Evolutionary conservation across 352 stramenopile genomes (phyloP).

Genomic region (Phytophthora chlamydospora): DNA sequence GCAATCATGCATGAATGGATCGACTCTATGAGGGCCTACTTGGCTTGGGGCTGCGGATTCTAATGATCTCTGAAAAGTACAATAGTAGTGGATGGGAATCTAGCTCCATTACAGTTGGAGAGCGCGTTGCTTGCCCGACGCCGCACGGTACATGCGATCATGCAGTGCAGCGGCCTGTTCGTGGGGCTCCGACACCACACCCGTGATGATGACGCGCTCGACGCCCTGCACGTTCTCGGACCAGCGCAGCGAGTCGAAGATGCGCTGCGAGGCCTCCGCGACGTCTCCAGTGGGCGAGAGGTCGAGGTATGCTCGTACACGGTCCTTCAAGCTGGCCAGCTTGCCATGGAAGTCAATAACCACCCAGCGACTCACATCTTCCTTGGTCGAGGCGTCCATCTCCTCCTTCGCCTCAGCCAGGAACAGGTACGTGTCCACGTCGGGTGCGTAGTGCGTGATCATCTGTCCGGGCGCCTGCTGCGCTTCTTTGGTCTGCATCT

Average conservation of each 20-base stretch:
- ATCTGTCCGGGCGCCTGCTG: constrained; percentile 95
- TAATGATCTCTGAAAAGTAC: constrained; percentile 28
- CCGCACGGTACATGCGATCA: constrained; percentile 84
- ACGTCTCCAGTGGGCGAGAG: constrained; percentile 76
- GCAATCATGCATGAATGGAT: constrained; percentile 14
- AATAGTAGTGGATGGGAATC: constrained; percentile 11
- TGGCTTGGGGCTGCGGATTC: constrained; percentile 14
- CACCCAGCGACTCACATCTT: constrained; percentile 64
- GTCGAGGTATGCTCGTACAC: constrained; percentile 77
- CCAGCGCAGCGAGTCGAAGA: constrained; percentile 89
- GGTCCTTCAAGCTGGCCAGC: constrained; percentile 49
- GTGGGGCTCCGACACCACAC: constrained; percentile 56
- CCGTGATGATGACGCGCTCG: constrained; percentile 72
- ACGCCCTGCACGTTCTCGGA: constrained; percentile 77
- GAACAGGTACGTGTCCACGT: constrained; percentile 92
- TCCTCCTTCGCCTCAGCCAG: constrained; percentile 44
- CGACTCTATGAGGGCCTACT: constrained; percentile 15
- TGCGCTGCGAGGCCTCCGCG: constrained; percentile 67
- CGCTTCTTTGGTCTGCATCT: constrained; percentile 65
- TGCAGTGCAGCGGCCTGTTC: constrained; percentile 81
- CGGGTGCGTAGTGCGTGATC: constrained; percentile 98
- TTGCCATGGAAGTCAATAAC: constrained; percentile 84
- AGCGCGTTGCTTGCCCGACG: constrained; percentile 70
- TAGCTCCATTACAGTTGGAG: constrained; percentile 46
- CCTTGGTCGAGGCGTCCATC: constrained; percentile 33